phyloP scores from a whole-genome alignment of 345 rosid genomes.

The Capsella bursapastoris region DNA sequence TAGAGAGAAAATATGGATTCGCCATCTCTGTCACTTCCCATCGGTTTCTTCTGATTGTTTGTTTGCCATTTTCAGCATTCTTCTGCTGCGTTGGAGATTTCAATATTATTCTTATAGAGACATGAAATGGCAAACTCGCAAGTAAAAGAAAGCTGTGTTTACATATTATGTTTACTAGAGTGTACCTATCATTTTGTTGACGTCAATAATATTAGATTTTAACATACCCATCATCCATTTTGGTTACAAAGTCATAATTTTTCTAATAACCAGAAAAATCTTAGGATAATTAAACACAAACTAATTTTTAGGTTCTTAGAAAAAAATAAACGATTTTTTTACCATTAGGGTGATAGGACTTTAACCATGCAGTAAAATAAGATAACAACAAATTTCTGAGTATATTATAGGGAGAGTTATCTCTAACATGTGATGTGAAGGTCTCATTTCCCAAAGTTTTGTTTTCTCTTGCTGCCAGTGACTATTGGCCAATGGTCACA shows the following conservation, averaged over 20 bases:
- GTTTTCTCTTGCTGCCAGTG: neutral
- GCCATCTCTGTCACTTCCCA: slow-evolving; percentile 12
- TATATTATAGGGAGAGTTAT: neutral
- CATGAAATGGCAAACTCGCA: slow-evolving; percentile 9
- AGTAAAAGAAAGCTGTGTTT: neutral
- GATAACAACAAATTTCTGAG: neutral
- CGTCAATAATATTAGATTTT: neutral
- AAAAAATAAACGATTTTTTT: no score
- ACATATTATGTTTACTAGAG: neutral
- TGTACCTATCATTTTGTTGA: neutral
- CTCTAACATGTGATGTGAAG: neutral
- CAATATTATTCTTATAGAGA: neutral
- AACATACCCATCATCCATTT: neutral
- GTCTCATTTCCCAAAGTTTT: neutral
- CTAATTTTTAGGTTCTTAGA: no score
- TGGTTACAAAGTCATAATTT: no score
- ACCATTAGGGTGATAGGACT: no score
- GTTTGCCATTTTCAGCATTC: slow-evolving; percentile 30
- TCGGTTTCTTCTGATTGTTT: slow-evolving; percentile 10
- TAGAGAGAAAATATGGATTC: neutral
- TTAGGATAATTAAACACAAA: no score
- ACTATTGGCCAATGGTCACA: slow-evolving; percentile 25
- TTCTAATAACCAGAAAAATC: no score
- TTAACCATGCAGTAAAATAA: neutral
- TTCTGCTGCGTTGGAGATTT: neutral